Base-by-base conservation (phyloP, 1,284 basidiomycete species). In the Tilletia indica region DNA sequence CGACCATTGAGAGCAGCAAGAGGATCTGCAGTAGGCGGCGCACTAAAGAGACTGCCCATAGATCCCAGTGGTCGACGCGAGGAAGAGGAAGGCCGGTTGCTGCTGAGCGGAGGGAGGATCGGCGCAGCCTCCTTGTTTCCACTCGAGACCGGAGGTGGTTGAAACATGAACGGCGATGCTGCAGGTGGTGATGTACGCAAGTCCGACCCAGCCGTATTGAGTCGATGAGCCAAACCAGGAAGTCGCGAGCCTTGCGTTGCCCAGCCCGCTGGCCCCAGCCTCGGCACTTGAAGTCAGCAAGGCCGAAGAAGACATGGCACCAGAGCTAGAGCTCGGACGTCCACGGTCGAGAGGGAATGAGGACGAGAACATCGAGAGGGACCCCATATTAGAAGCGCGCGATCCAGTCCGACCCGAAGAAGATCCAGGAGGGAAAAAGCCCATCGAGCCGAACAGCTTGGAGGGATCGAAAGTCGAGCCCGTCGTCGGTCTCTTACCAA, bases 121-220 rank as follows among this genome's bases (percentile, higher is more conserved):
- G 31, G 31, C 6, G 61, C 9, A 42, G 39, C 36, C 12, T 38
- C 34, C 4, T 36, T 39, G 6, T 3, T 16, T 11, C 14, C 61
- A 16, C 36, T 25, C 31, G 61, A 14, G 3, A 77, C 64, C 36
- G 78, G 76, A 21, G 78, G 78, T 6, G 78, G 78, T 69, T 77
- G 76, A 36, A 79, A 79, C 78, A 79, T 79, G 71, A 79, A 79
- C 1, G 78, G 78, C 47, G 78, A 79, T 14, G 76, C 72, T 69
- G 68, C 74, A 39, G 71, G 70, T 16, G 77, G 77, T 49, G 74
- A 76, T 0, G 75, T 77, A 16, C 76, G 72, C 4, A 76, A 69
- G 36, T 77, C 77, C 19, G 77, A 77, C 49, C 75, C 73, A 61
- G 72, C 75, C 3, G 73, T 76, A 61, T 75, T 73, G 64, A 79